Conservation (phyloP, 352 stramenopile genomes). For the Elongisporangium anandrum region DNA sequence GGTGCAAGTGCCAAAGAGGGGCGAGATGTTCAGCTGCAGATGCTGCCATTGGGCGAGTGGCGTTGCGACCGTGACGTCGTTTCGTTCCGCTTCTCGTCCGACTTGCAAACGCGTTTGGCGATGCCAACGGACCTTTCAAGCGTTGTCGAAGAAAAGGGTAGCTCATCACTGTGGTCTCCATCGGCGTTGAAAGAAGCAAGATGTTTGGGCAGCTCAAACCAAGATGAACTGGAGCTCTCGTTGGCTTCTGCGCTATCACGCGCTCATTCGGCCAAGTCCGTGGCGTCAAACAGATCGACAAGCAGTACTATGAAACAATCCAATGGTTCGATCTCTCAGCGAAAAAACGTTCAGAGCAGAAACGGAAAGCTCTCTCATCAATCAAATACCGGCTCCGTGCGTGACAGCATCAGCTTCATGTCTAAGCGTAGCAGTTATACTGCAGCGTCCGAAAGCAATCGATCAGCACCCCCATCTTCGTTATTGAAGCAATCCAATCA, state of each 20-base stretch:
- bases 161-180: background rate
- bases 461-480: no score
- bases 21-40: constrained; percentile 23
- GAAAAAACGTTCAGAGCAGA: no score
- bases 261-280: constrained; percentile 12
- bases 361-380: no score
- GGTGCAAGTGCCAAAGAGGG: constrained; percentile 37
- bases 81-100: constrained; percentile 30
- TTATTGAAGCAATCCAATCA: no score
- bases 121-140: constrained; percentile 1
- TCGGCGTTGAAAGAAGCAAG: constrained; percentile 6
- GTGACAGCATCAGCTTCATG: no score
- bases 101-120: constrained; percentile 28
- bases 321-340: no score
- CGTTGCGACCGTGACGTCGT: constrained; percentile 21
- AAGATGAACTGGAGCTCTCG: constrained; percentile 3
- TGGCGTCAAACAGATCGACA: no score
- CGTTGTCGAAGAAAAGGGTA: background rate
- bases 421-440: no score
- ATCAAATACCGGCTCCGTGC: no score
- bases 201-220: no score
- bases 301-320: no score
- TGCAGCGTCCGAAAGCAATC: no score
- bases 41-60: constrained; percentile 58
- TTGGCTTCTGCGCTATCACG: constrained; percentile 10